Base-by-base conservation (phyloP, 2,329 filamentous ascomycete genomes). In the Aspergillus piperis region DNA sequence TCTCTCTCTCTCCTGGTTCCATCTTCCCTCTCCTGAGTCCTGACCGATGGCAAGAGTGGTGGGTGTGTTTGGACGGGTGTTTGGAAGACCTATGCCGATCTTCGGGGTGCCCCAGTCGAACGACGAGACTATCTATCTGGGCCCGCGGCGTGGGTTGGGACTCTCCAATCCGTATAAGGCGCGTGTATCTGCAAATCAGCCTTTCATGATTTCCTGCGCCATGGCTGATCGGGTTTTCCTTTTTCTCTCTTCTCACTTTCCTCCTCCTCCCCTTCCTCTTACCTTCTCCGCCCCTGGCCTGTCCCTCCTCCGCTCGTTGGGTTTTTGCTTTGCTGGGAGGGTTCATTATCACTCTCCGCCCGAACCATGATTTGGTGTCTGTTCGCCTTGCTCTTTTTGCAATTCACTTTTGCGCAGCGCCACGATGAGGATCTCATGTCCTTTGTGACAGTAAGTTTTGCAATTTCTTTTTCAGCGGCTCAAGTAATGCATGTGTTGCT, bases 401-500 rank as follows among this genome's bases (percentile, higher is more conserved):
- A 50, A 50, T 27, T 50, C 8, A 27, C 47, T 17, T 15, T 50
- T 17, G 47, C 47, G 10, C 47, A 50, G 25, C 47, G 25, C 15
- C 47, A 52, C n/a, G 61, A 63, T 55, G 57, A 59, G 11, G 64
- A 66, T 48, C 48, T 66, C 3, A 57, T 44, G 39, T 63, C 64
- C 21, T 66, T 66, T 57, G 59, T 62, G 32, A 66, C 64, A n/a
- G 64, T 66, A 36, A 59, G 64, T 56, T 15, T 15, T 8, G 8
- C 2, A 3, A 32, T 32, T 5, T 5, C 5, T n/a, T 5, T 15
- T 10, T 50, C 4, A 10, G 13, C 4, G 15, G 32, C 32, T 36
- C 17, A 13, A 36, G 32, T 36, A 36, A 13, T 10, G 10, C 32
- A 36, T 36, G 32, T 13, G 32, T 36, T 36, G 32, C 5, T 30